phyloP scores from a whole-genome alignment of 1,139 yeast genomes.

The Hyphopichia pseudoburtonii region DNA sequence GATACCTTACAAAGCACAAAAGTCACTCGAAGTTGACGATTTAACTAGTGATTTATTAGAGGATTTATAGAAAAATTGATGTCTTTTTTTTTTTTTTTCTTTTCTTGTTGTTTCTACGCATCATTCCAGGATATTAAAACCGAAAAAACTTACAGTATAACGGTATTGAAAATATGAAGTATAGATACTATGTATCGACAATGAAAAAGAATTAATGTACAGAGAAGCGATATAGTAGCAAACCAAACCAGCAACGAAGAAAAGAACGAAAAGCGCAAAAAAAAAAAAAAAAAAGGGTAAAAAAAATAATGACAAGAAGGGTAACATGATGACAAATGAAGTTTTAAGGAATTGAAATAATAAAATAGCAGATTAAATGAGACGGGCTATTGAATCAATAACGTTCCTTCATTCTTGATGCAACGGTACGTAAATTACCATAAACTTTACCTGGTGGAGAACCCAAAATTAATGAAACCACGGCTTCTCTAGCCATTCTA shows the following conservation, averaged over 20 bases:
- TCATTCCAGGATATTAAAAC: no score
- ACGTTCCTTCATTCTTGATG: constrained; percentile 95
- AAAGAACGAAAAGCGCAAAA: no score
- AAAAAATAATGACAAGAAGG: neutral
- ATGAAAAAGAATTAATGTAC: neutral
- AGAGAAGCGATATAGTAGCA: no score
- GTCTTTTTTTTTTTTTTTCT: neutral
- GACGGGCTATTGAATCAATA: constrained; percentile 49
- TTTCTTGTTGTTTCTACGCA: no score
- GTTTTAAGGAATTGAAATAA: no score
- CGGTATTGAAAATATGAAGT: no score
- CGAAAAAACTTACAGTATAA: no score
- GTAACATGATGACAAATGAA: no score
- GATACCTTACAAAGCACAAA: constrained; percentile 56
- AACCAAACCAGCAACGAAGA: no score
- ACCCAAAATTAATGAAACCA: constrained; percentile 91
- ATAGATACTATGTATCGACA: no score
- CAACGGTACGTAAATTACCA: constrained; percentile 94
- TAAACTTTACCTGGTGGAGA: constrained; percentile 98
- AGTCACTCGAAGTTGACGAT: constrained; percentile 50
- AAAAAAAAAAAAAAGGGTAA: neutral
- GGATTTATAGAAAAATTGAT: constrained; percentile 13
- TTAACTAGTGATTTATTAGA: constrained; percentile 39
- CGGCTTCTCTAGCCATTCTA: constrained; percentile 96
- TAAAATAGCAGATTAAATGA: no score